These are phyloP conservation scores for Achaetomiella virescens DNA, from an alignment of 495 filamentous ascomycete species.

Conservation along the genomic window DNA sequence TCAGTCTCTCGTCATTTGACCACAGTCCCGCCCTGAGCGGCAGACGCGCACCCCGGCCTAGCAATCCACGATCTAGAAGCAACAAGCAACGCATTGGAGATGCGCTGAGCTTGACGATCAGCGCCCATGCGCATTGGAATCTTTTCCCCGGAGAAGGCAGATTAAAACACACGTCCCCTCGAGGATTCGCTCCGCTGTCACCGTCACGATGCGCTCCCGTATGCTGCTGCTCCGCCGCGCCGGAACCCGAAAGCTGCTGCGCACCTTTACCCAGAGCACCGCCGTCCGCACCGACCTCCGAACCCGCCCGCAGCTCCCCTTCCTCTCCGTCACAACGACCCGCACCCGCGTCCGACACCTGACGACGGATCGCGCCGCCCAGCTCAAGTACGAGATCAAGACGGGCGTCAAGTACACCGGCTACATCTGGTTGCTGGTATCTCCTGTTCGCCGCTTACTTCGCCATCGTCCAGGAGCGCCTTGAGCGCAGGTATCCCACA, in stretches of 20 bases:
- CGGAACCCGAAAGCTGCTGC: slow-evolving; percentile 10
- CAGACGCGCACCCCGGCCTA: too few relatives aligned
- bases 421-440: slow-evolving; percentile 50
- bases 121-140: background rate
- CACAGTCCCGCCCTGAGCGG: background rate
- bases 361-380: slow-evolving; percentile 66
- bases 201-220: slow-evolving; percentile 22
- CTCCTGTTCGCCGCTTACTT: slow-evolving; percentile 49
- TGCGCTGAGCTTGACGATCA: background rate
- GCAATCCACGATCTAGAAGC: too few relatives aligned
- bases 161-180: background rate
- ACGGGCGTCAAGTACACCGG: slow-evolving; percentile 54
- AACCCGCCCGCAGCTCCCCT: slow-evolving; percentile 70
- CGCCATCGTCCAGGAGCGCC: slow-evolving; percentile 58
- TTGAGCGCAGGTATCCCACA: slow-evolving; percentile 68
- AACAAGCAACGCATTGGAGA: background rate
- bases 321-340: slow-evolving; percentile 51
- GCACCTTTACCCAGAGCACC: slow-evolving; percentile 26
- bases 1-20: background rate
- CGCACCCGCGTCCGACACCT: slow-evolving; percentile 55
- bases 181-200: background rate
- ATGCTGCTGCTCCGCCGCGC: slow-evolving; percentile 20
- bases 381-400: slow-evolving; percentile 58
- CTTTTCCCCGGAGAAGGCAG: background rate
- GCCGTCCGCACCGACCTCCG: slow-evolving; percentile 14